Conservation (phyloP, 208 protist genomes). For the Entamoeba dispar region DNA sequence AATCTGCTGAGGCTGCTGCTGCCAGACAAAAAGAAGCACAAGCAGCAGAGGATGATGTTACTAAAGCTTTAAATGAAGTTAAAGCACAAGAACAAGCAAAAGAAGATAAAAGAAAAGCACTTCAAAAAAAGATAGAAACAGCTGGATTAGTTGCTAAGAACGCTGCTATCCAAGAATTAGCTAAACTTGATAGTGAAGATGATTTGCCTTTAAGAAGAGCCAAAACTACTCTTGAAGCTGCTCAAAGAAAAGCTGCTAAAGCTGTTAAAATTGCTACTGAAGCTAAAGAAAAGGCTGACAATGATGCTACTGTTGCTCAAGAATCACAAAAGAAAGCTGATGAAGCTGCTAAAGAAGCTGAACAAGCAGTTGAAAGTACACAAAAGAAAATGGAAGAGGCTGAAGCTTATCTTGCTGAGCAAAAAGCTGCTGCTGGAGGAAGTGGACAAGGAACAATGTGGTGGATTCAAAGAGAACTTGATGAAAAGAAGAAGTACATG, state of each 20-base stretch:
- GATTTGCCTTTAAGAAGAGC: slow-evolving; percentile 16
- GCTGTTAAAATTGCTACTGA: slow-evolving; percentile 3
- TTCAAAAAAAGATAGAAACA: slow-evolving; percentile 20
- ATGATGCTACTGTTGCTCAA: background rate
- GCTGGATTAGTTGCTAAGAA: slow-evolving; percentile 21
- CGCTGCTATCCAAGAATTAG: slow-evolving; percentile 12
- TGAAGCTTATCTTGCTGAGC: background rate
- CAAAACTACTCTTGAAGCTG: slow-evolving; percentile 24
- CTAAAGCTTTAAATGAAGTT: slow-evolving; percentile 8
- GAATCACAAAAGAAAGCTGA: slow-evolving; percentile 1
- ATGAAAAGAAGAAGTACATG: slow-evolving; percentile 23
- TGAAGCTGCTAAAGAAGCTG: background rate
- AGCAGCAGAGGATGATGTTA: slow-evolving; percentile 3
- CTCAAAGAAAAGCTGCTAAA: slow-evolving; percentile 24
- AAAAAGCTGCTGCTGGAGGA: background rate
- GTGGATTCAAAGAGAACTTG: slow-evolving; percentile 26
- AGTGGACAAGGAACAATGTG: slow-evolving; percentile 17
- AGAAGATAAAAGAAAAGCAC: slow-evolving; percentile 10
- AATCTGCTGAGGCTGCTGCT: background rate
- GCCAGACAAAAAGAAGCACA: background rate
- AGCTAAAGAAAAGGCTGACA: background rate
- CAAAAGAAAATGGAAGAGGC: slow-evolving; percentile 4
- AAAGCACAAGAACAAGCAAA: slow-evolving; percentile 18
- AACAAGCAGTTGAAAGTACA: background rate
- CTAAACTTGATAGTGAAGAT: slow-evolving; percentile 22